phyloP scores from a whole-genome alignment of 768 basidiomycete genomes.

The Guyanaporus albipodus region DNA sequence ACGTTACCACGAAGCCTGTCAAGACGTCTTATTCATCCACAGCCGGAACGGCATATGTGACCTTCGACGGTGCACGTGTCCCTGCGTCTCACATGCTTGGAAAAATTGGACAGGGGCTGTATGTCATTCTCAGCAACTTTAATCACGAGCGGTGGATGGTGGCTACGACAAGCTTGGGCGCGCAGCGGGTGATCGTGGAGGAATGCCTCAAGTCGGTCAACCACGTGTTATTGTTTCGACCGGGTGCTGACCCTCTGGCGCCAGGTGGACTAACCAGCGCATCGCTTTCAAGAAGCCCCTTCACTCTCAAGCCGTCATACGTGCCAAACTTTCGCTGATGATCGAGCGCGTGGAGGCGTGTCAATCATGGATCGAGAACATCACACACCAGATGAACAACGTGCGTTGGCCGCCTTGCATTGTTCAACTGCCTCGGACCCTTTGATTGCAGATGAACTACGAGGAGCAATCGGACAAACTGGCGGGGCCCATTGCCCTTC shows the following conservation, averaged over 20 bases:
- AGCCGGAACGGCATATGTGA: constrained; percentile 87
- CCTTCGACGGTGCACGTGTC: constrained; percentile 77
- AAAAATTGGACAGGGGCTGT: constrained; percentile 76
- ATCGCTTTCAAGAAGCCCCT: constrained; percentile 89
- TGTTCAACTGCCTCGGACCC: not conserved
- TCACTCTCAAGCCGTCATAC: constrained; percentile 78
- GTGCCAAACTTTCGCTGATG: constrained; percentile 84
- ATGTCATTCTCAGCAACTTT: constrained; percentile 80
- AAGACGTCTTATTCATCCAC: constrained; percentile 91
- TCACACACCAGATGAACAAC: constrained; percentile 92
- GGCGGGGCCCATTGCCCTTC: constrained; percentile 83
- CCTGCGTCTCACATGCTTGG: constrained; percentile 89
- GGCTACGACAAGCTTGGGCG: constrained; percentile 60
- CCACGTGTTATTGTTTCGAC: not conserved
- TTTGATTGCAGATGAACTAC: constrained; percentile 68
- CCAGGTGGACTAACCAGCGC: constrained; percentile 84
- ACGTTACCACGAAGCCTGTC: constrained; percentile 80
- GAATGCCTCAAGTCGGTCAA: constrained; percentile 75
- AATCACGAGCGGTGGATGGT: constrained; percentile 94
- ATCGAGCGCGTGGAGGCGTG: constrained; percentile 82
- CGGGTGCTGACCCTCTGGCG: constrained; percentile 6
- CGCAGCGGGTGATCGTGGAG: constrained; percentile 80
- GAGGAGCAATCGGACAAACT: constrained; percentile 78
- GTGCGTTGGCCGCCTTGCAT: constrained; percentile 35
- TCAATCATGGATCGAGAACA: constrained; percentile 85